A percentile compares a stretch with the other conserved stretches of the same genome.
phyloP scores from a whole-genome alignment of 805 yeast species.

The Candida ulmi region DNA sequence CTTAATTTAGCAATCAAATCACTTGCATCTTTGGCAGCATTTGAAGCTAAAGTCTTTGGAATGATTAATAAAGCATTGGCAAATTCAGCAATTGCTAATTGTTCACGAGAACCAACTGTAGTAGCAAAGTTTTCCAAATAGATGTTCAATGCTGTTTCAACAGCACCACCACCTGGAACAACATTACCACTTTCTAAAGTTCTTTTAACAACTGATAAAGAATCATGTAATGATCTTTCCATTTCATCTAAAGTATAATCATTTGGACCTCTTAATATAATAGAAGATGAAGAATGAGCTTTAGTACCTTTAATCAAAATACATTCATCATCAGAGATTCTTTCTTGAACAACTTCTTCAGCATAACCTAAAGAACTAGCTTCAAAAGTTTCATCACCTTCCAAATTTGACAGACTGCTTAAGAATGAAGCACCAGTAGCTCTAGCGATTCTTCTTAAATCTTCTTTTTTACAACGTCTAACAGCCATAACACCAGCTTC shows the following conservation, averaged over 20 bases:
- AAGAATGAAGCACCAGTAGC: slow-evolving; percentile 96
- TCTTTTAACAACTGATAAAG: slow-evolving; percentile 90
- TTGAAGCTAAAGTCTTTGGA: slow-evolving; percentile 94
- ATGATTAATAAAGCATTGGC: slow-evolving; percentile 84
- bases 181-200: slow-evolving; percentile 90
- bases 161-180: slow-evolving; percentile 99
- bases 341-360: slow-evolving; percentile 87
- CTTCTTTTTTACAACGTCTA: slow-evolving; percentile 95
- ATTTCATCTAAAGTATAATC: slow-evolving; percentile 95
- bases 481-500: slow-evolving; percentile 87
- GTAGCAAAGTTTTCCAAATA: slow-evolving; percentile 96
- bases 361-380: slow-evolving; percentile 82
- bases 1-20: slow-evolving; percentile 93
- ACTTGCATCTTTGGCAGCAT: slow-evolving; percentile 95
- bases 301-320: slow-evolving; percentile 91
- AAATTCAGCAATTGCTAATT: slow-evolving; percentile 96
- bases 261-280: slow-evolving; percentile 91
- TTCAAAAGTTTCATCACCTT: slow-evolving; percentile 83
- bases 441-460: slow-evolving; percentile 90
- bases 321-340: slow-evolving; percentile 94
- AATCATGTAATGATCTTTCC: slow-evolving; percentile 96
- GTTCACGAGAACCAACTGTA: slow-evolving; percentile 95
- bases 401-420: slow-evolving; percentile 83
- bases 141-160: slow-evolving; percentile 91
- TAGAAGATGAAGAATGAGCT: slow-evolving; percentile 87